A percentile compares a stretch with the other conserved stretches of the same genome.
These are phyloP conservation scores for Solanum pinnatisectum DNA, from an alignment of 257 asterid species.

Conservation along the genomic window DNA sequence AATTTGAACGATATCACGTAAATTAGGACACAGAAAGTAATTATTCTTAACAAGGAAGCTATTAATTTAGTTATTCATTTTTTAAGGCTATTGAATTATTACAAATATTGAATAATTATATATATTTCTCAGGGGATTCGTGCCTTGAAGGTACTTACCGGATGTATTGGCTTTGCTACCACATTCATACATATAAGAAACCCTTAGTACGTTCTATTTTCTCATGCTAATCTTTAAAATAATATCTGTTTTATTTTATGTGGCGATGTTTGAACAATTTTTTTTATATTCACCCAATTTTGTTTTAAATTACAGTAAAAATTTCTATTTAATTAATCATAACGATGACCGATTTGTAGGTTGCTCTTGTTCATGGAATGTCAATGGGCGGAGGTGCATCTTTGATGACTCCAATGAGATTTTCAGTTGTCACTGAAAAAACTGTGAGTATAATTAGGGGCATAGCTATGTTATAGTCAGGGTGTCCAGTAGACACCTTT, in stretches of 20 bases:
- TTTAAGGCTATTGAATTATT: background rate
- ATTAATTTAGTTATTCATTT: background rate
- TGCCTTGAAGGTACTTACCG: slow-evolving; percentile 73
- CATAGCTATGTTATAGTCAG: too few relatives aligned
- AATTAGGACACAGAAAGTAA: background rate
- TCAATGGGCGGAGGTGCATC: slow-evolving; percentile 97
- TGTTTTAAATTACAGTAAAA: too few relatives aligned
- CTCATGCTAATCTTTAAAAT: background rate
- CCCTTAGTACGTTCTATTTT: slow-evolving; percentile 33
- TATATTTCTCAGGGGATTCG: slow-evolving; percentile 44
- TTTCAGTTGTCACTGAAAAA: slow-evolving; percentile 82
- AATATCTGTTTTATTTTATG: too few relatives aligned
- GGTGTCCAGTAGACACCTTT: too few relatives aligned
- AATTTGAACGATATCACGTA: too few relatives aligned
- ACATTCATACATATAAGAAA: slow-evolving; percentile 80
- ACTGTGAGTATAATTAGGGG: slow-evolving; percentile 37
- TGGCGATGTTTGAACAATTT: background rate
- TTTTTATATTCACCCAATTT: background rate
- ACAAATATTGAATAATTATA: background rate
- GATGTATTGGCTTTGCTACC: slow-evolving; percentile 95
- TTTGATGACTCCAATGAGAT: slow-evolving; percentile 80
- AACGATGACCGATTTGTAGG: slow-evolving; percentile 17
- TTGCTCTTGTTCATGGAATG: slow-evolving; percentile 85
- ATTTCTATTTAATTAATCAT: background rate
- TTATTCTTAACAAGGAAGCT: background rate